Evolutionary conservation across 352 stramenopile species (phyloP).

Genomic region (Pythium insidiosum): DNA sequence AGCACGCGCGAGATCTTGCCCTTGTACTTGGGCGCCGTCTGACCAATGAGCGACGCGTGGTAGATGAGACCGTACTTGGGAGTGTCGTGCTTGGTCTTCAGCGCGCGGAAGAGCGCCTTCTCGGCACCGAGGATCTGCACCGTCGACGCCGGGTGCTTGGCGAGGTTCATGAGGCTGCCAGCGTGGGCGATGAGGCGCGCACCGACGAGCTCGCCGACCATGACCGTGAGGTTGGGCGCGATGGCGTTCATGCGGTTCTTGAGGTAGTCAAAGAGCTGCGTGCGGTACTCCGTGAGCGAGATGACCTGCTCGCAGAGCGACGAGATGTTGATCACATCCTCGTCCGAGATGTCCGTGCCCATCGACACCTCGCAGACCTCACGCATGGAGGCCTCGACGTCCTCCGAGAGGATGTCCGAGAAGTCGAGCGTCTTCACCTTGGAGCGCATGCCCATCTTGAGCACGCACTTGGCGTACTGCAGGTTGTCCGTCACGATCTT

Average conservation of each 20-base stretch:
- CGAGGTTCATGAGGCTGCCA: constrained; percentile 99
- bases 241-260: constrained; percentile 99
- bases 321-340: constrained; percentile 97
- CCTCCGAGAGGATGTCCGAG: constrained; percentile 80
- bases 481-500: constrained; percentile 99
- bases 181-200: constrained; percentile 98
- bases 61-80: constrained; percentile 99
- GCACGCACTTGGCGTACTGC: constrained; percentile 97
- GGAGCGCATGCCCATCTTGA: constrained; percentile 92
- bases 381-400: constrained; percentile 94
- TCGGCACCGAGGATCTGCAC: constrained; percentile 99
- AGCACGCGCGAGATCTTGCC: constrained; percentile 99
- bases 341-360: constrained; percentile 99
- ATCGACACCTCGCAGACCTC: constrained; percentile 98
- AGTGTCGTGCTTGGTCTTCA: constrained; percentile 99
- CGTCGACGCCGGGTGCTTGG: constrained; percentile 98
- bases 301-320: constrained; percentile 90
- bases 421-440: constrained; percentile 93
- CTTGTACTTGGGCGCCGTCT: constrained; percentile 99
- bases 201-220: constrained; percentile 98
- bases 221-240: constrained; percentile 98
- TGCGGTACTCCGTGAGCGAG: constrained; percentile 84
- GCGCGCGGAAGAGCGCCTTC: constrained; percentile 99
- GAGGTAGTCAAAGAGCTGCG: constrained; percentile 99
- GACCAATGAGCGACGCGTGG: constrained; percentile 98